A percentile compares a stretch with the other conserved stretches of the same genome.
phyloP scores from a whole-genome alignment of 2,329 filamentous ascomycete genomes.

The Colletotrichum costaricense region DNA sequence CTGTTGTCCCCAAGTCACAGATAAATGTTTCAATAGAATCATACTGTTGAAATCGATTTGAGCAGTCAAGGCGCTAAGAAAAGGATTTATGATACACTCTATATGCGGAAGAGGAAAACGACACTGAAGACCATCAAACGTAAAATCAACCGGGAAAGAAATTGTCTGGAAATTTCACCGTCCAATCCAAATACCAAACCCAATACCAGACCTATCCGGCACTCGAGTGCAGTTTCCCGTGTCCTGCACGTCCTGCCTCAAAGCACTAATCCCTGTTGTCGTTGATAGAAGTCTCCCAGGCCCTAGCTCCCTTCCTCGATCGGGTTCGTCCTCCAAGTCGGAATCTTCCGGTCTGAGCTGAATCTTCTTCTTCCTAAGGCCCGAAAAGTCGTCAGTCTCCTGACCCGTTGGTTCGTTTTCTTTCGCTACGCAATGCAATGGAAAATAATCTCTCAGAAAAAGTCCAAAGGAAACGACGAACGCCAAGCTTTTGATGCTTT shows the following conservation, averaged over 20 bases:
- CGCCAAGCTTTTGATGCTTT: neutral
- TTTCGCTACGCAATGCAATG: neutral
- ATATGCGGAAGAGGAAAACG: neutral
- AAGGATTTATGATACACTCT: neutral
- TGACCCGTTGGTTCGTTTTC: neutral
- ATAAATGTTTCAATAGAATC: too few relatives aligned
- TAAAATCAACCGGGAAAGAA: neutral
- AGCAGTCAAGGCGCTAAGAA: neutral
- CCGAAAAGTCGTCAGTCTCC: constrained; percentile 19
- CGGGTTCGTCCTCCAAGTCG: constrained; percentile 9
- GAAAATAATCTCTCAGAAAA: neutral
- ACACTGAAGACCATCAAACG: neutral
- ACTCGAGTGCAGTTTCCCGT: neutral
- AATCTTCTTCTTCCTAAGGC: constrained; percentile 24
- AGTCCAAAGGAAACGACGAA: neutral
- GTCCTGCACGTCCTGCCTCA: neutral
- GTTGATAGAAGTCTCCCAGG: constrained; percentile 10
- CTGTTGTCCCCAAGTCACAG: too few relatives aligned
- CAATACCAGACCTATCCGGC: neutral
- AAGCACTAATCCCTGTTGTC: neutral
- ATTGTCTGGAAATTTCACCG: too few relatives aligned
- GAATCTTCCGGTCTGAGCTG: constrained; percentile 17
- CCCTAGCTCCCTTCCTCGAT: constrained; percentile 16
- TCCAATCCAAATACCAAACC: neutral
- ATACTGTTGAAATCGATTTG: too few relatives aligned